Conservation (phyloP, 2,329 filamentous ascomycete genomes). For the Colletotrichum sidae region DNA sequence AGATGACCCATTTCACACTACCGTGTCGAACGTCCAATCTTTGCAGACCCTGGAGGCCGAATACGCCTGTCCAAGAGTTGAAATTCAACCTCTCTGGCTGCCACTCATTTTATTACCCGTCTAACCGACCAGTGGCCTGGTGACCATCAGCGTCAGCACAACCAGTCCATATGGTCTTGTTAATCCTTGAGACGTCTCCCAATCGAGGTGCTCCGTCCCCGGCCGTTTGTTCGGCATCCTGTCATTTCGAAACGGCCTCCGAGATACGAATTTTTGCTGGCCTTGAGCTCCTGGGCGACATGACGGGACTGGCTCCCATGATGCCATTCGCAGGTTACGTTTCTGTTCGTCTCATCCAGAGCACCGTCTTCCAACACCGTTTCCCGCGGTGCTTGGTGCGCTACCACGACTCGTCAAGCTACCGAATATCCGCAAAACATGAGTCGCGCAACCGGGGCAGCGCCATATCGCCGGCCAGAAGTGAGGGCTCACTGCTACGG, state of each 20-base stretch:
- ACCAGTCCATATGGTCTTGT: slow-evolving; percentile 12
- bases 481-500: slow-evolving; percentile 4
- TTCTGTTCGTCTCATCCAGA: slow-evolving; percentile 6
- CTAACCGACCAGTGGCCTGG: slow-evolving; percentile 20
- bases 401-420: slow-evolving; percentile 14
- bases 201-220: not conserved
- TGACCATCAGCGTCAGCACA: slow-evolving; percentile 11
- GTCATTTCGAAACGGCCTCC: not conserved
- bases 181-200: not conserved
- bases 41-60: too few relatives aligned
- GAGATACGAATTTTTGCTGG: too few relatives aligned
- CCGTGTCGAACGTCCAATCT: too few relatives aligned
- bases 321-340: not conserved
- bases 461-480: too few relatives aligned
- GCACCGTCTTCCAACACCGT: slow-evolving; percentile 4
- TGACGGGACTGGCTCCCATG: not conserved
- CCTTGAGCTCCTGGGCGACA: not conserved
- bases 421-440: slow-evolving; percentile 24
- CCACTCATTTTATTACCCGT: not conserved
- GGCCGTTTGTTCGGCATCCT: slow-evolving; percentile 2
- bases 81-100: not conserved
- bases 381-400: slow-evolving; percentile 1
- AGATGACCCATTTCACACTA: too few relatives aligned
- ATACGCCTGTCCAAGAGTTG: not conserved
- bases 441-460: slow-evolving; percentile 30